Evolutionary conservation across 2,329 filamentous ascomycete genomes (phyloP), one percentile per base, ranked within the genome.

Genomic region (Penicillium sp.): DNA sequence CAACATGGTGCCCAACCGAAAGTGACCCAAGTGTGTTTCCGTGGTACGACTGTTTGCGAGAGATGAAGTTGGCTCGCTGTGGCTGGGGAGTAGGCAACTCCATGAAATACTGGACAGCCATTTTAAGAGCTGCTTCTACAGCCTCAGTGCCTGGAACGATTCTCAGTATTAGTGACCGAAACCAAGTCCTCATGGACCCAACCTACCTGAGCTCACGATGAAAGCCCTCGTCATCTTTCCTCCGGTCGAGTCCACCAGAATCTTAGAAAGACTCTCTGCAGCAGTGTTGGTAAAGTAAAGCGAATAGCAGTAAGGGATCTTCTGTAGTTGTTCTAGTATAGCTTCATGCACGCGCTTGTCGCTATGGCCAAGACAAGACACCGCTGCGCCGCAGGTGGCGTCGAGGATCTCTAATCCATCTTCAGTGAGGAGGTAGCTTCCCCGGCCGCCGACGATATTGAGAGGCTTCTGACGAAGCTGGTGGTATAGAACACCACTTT

Each of bases 301-400:
- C 0, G 81, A 79, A 39, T 81, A 76, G 20, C 79, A 78, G 48
- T 87, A 88, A 0, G 76, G 71, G 0, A 85, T 74, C 18, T 80
- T 71, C 40, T 79, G 73, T 54, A 87, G 72, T 60, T 89, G 86
- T 14, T 75, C 61, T 4, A 73, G 66, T 27, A 89, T 78, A 1
- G 85, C 87, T 2, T 79, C 72, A 18, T 78, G 75, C 5, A 91
- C 81, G 31, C 84, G 77, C 28, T 74, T 60, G 44, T 85, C 79
- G 28, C 81, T 82, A 61, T 90, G 84, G 4, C 89, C 89, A 6
- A 92, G 74, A 63, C 83, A 85, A n/a, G 83, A 77, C 2, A 90
- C 87, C 22, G 85, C 86, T 2, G 88, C 85, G 10, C 89, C 89
- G 30, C 84, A 81, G 39, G 84, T 87, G 2, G 82, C 85, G 66